phyloP scores from a whole-genome alignment of 495 filamentous ascomycete genomes.

The Elaphomyces granulatus region DNA sequence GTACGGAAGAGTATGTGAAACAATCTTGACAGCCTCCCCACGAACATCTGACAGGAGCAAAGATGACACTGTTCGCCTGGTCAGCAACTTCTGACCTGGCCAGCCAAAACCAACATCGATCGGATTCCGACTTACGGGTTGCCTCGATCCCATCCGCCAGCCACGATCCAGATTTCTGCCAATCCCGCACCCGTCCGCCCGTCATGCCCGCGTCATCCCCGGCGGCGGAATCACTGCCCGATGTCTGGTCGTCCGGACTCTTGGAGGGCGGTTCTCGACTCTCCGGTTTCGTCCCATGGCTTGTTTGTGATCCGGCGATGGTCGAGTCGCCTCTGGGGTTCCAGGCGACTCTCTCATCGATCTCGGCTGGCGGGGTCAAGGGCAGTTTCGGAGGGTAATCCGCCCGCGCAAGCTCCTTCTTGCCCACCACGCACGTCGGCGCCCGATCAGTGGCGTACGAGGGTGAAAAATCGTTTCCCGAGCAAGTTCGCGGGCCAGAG shows the following conservation, averaged over 20 bases:
- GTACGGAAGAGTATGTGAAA: slow-evolving; percentile 49
- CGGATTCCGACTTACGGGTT: slow-evolving; percentile 21
- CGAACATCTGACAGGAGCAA: slow-evolving; percentile 21
- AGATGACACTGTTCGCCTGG: slow-evolving; percentile 18
- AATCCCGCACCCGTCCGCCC: slow-evolving; percentile 25
- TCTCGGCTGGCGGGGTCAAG: slow-evolving; percentile 28
- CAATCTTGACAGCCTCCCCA: slow-evolving; percentile 37
- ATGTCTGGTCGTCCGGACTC: slow-evolving; percentile 14
- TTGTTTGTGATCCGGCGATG: slow-evolving; percentile 20
- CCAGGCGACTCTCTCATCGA: slow-evolving; percentile 30
- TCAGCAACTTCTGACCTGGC: slow-evolving; percentile 3
- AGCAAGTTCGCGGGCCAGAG: slow-evolving; percentile 16
- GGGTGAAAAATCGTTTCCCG: slow-evolving; percentile 26
- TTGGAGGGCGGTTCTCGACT: slow-evolving; percentile 26
- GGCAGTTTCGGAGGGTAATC: slow-evolving; percentile 27
- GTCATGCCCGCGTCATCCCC: slow-evolving; percentile 11
- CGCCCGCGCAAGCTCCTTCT: slow-evolving; percentile 9
- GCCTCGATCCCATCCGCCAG: slow-evolving; percentile 31
- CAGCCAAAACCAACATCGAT: slow-evolving; percentile 4
- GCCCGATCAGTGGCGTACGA: slow-evolving; percentile 22
- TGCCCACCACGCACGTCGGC: slow-evolving; percentile 23
- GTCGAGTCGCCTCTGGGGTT: slow-evolving; percentile 23
- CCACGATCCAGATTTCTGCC: slow-evolving; percentile 18
- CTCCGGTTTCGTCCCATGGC: slow-evolving; percentile 14
- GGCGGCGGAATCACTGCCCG: slow-evolving; percentile 22